Base-by-base conservation (phyloP, 2,329 filamentous ascomycete species). In the Arthrinium puccinioides region DNA sequence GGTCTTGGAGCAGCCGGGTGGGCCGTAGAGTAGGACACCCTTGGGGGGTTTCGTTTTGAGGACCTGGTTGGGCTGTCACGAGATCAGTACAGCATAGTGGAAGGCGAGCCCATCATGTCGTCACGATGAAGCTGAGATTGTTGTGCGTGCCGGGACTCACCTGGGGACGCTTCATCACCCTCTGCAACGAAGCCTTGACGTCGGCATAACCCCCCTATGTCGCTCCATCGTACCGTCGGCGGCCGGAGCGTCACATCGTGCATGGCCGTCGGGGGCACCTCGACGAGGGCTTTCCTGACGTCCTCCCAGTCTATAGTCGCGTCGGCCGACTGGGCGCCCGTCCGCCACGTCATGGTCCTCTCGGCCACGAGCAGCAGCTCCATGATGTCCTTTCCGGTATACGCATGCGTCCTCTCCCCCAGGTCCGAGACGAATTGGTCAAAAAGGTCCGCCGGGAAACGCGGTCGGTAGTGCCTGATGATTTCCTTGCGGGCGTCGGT, bases 1-100 rank as follows among this genome's bases (percentile, higher is more conserved):
- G 0, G 90, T 97, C 63, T 97, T 97, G 45, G 88, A 94, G 62
- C 90, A 96, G 4, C 90, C 90, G 0, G 90, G 90, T 0, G 90
- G 90, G 0, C 90, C 90, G 57, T 95, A 96, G 3, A 97, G 73
- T 6, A 97, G 71, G 13, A 95, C 76, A 1, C 89, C 88, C 54
- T 90, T 94, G 39, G 82, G 82, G 0, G 82, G 79, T 21, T 72
- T 72, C 18, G 59, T 63, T 33, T 14, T 25, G 13, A 70, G 63
- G 41, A 64, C 46, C 57, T 37, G 55, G 50, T 19, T 51, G 43
- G 32, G 55, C 45, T 21, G 54, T n/a, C n/a, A n/a, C 50, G 32
- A 54, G 46, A 38, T 61, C 59, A 5, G 59, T 56, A 24, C n/a
- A 23, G 21, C n/a, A 24, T 11, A 2, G 10, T 16, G 5, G 36